phyloP scores from a whole-genome alignment of 1,139 yeast genomes.

The Scheffersomyces quercinus region DNA sequence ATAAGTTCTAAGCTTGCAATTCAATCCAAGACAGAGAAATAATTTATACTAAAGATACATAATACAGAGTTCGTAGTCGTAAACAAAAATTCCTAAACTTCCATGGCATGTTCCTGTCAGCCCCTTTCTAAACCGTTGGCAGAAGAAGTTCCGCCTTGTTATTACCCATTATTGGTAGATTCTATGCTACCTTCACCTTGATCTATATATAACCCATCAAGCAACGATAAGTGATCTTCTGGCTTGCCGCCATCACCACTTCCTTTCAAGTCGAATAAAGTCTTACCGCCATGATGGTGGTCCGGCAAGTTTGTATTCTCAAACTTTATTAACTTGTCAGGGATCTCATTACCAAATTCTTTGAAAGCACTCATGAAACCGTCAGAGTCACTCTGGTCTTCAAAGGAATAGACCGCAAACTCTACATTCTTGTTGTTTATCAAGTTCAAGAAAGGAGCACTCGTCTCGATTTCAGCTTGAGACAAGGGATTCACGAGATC shows the following conservation, averaged over 20 bases:
- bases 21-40: no score
- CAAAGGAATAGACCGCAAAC: constrained; percentile 31
- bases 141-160: no score
- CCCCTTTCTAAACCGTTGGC: no score
- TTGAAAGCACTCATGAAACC: constrained; percentile 13
- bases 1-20: no score
- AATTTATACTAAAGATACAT: no score
- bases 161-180: neutral
- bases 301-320: neutral
- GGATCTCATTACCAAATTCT: constrained; percentile 21
- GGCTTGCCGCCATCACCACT: neutral
- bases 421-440: constrained; percentile 42
- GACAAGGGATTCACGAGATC: constrained; percentile 46
- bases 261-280: neutral
- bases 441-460: constrained; percentile 54
- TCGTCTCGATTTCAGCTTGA: constrained; percentile 66
- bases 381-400: constrained; percentile 6
- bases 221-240: neutral
- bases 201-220: constrained; percentile 1
- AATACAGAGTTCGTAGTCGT: no score
- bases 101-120: no score
- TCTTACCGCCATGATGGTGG: constrained; percentile 1
- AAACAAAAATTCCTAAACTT: no score
- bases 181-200: constrained; percentile 4
- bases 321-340: constrained; percentile 10